These are phyloP conservation scores for Pythium sp. DNA, from an alignment of 352 stramenopile genomes.

Conservation along the genomic window DNA sequence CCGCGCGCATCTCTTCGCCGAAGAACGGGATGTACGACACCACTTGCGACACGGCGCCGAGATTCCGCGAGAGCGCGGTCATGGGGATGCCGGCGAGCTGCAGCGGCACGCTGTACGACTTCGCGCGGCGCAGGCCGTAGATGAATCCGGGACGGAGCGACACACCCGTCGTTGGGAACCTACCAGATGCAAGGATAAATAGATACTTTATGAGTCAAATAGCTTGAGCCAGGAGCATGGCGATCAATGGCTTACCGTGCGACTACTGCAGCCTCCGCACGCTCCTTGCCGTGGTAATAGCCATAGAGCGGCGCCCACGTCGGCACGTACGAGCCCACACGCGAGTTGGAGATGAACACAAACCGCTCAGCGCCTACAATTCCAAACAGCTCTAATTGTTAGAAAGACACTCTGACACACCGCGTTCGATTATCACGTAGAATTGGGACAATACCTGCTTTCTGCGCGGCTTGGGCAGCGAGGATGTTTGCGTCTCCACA, in stretches of 20 bases:
- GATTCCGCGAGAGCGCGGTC: conserved; percentile 48
- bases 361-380: conserved; percentile 61
- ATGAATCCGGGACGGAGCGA: conserved; percentile 89
- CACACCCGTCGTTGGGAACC: conserved; percentile 76
- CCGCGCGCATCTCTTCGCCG: conserved; percentile 62
- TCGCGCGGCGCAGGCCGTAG: conserved; percentile 75
- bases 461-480: conserved; percentile 68
- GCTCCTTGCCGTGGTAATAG: conserved; percentile 90
- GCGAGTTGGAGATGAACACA: conserved; percentile 91
- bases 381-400: neutral
- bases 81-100: conserved; percentile 76
- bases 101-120: conserved; percentile 67
- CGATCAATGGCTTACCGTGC: conserved; percentile 34
- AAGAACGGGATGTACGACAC: conserved; percentile 62
- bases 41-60: conserved; percentile 55
- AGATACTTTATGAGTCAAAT: neutral
- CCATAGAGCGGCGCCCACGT: conserved; percentile 78
- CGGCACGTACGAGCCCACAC: conserved; percentile 74
- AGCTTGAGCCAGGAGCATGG: neutral
- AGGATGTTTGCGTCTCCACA: conserved; percentile 87
- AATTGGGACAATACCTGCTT: conserved; percentile 26
- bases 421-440: neutral
- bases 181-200: conserved; percentile 3
- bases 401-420: neutral
- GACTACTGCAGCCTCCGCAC: conserved; percentile 73